Evolutionary conservation across 164 flowering plant genomes (phyloP), one percentile per base, ranked within the genome.

Genomic region (Nymphaea thermarum): DNA sequence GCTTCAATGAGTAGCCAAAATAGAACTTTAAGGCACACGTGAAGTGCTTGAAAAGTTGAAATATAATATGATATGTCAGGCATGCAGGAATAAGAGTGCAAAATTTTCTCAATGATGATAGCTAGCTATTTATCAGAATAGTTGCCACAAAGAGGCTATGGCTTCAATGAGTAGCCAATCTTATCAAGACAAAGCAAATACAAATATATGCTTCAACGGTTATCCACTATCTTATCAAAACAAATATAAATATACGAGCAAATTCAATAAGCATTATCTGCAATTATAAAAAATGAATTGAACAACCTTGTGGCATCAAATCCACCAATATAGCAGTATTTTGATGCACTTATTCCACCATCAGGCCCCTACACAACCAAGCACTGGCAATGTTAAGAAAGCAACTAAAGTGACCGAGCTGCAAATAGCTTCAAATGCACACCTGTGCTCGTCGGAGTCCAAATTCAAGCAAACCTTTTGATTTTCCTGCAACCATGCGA

Each of bases 391-490:
- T 12, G 62, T 6, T 42, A 65, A 55, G 61, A 11, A 68, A 15
- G 18, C 17, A 62, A 75, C 44, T 25, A 66, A 66, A 7, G 43
- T 3, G n/a, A 11, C 7, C n/a, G 15, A 51, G 17, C 41, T 3
- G 59, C 66, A 66, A 44, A 18, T 68, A 68, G 45, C 44, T n/a
- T 43, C 45, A 17, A 66, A 36, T 11, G 69, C 42, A 44, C 69
- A 95, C 98, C 91, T 95, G 98, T 66, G 99, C 98, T 57, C 98
- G 80, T 71, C 98, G 82, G 67, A 92, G 93, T 64, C 99, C 99
- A 85, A 95, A 95, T 79, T 95, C 99, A 68, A 92, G 93, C 36
- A 95, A 81, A 25, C 74, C 47, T 78, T 95, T 92, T 67, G 89
- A 81, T 73, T 90, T 87, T 68, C 99, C 99, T 63, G 95, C 98